Percentiles rank a stretch among this genome's conserved stretches.
phyloP scores from a whole-genome alignment of 306 rosid genomes.

The Sindora glabra region DNA sequence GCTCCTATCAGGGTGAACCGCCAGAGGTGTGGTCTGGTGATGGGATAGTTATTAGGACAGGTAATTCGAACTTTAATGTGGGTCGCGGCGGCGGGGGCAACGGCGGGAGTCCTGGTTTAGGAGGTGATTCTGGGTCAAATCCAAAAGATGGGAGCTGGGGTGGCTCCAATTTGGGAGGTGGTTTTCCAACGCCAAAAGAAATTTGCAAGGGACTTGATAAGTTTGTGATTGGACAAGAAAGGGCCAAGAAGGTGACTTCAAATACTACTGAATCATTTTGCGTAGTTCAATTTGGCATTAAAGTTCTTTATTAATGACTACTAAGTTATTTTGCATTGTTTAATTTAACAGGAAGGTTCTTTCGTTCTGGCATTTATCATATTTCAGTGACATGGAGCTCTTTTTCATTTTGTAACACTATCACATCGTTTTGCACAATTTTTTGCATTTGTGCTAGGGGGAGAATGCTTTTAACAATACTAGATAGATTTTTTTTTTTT shows the following conservation, averaged over 20 bases:
- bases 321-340: too few species aligned
- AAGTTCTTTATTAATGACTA: too few species aligned
- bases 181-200: conserved; percentile 93
- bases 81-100: conserved; percentile 47
- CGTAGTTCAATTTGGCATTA: not conserved
- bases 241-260: conserved; percentile 72
- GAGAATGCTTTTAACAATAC: not conserved
- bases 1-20: conserved; percentile 71
- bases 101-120: conserved; percentile 41
- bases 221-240: conserved; percentile 92
- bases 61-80: conserved; percentile 38
- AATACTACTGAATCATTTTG: not conserved
- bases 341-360: too few species aligned
- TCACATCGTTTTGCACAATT: too few species aligned
- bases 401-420: too few species aligned
- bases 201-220: conserved; percentile 85
- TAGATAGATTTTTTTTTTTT: not conserved
- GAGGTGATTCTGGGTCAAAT: conserved; percentile 48
- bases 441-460: not conserved
- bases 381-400: too few species aligned
- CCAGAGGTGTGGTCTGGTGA: conserved; percentile 94
- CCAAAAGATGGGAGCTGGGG: conserved; percentile 76
- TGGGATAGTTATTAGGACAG: conserved; percentile 62
- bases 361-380: too few species aligned
- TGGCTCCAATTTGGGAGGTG: conserved; percentile 70